Evolutionary conservation across 2,329 filamentous ascomycete species (phyloP).

Genomic region (Orbilia oligospora): DNA sequence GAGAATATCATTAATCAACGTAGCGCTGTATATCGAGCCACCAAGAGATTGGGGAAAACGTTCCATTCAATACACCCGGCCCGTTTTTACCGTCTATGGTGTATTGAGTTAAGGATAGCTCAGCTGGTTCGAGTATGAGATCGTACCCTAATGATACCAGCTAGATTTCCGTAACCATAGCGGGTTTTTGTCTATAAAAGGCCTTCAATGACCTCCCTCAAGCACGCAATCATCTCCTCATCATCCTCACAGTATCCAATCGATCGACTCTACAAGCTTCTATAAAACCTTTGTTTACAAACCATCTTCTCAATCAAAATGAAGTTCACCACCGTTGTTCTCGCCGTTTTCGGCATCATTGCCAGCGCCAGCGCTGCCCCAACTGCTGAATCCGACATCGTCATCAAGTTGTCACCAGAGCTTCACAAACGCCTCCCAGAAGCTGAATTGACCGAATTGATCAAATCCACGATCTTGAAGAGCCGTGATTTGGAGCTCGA

Average conservation of each 20-base stretch:
- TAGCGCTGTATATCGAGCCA: too few species aligned
- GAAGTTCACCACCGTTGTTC: constrained; percentile 42
- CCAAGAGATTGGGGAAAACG: neutral
- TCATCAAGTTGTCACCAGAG: constrained; percentile 55
- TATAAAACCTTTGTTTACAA: neutral
- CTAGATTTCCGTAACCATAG: too few species aligned
- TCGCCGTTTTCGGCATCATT: constrained; percentile 38
- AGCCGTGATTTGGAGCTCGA: constrained; percentile 48
- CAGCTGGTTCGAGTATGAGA: too few species aligned
- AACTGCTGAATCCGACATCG: constrained; percentile 44
- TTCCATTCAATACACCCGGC: constrained; percentile 11
- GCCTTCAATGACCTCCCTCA: neutral
- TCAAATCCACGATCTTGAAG: constrained; percentile 47
- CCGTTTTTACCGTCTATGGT: constrained; percentile 19
- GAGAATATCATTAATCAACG: neutral
- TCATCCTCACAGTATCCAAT: constrained; percentile 5
- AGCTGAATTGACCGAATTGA: constrained; percentile 52
- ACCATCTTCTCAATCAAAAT: constrained; percentile 18
- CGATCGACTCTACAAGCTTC: neutral
- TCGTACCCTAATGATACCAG: neutral
- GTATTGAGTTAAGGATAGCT: neutral
- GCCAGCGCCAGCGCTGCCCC: constrained; percentile 42
- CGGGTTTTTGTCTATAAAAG: constrained; percentile 7
- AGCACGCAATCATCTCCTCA: constrained; percentile 14
- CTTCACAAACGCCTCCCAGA: constrained; percentile 54